Evolutionary conservation across 306 rosid genomes (phyloP).

Genomic region (Malus domestica): ASM211411v1 NC_041802.1:31423001-31423500

Average conservation of each 20-base stretch:
- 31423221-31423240: not conserved
- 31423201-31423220: not conserved
- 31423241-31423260: not conserved
- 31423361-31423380: not conserved
- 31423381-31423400: not conserved
- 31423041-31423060: not conserved
- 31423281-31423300: not conserved
- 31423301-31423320: not conserved
- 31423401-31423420: not conserved
- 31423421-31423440: not conserved
- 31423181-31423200: not conserved
- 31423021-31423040: not conserved
- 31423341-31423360: not conserved
- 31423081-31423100: not conserved
- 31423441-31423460: not conserved
- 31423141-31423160: not conserved
- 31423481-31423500: not conserved
- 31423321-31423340: not conserved
- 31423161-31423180: not conserved
- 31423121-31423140: not conserved
- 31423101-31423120: not conserved
- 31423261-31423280: not conserved
- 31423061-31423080: not conserved
- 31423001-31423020: not conserved
- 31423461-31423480: not conserved